Conservation (phyloP, 192 early-diverging fungal genomes). For the Coemansia sp. region DNA sequence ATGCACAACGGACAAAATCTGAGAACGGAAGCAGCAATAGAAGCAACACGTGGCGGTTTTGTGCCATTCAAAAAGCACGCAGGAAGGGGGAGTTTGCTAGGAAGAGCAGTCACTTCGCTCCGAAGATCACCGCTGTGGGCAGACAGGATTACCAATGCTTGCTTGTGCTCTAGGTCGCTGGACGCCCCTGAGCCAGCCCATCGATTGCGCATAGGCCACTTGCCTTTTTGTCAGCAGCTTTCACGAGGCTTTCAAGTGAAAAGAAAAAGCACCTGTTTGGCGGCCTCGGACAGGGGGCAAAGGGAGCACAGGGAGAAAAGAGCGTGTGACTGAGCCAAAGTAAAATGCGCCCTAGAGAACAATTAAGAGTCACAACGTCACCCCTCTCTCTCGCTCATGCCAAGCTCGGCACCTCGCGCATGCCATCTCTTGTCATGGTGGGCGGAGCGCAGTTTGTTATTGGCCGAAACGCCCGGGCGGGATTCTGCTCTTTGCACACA, state of each 20-base stretch:
- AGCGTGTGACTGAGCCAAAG: slow-evolving; percentile 3
- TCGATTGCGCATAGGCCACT: slow-evolving; percentile 1
- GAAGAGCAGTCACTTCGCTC: slow-evolving; percentile 5
- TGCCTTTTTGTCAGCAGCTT: neutral
- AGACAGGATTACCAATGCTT: neutral
- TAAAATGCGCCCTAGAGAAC: neutral
- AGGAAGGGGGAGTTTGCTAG: neutral
- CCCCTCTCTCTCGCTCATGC: neutral
- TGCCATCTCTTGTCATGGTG: neutral
- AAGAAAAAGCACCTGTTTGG: neutral
- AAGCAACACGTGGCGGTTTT: slow-evolving; percentile 14
- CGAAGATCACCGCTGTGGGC: neutral
- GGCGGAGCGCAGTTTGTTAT: neutral
- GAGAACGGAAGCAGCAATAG: neutral
- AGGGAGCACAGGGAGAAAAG: neutral
- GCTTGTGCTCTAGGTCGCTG: neutral
- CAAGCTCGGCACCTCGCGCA: neutral
- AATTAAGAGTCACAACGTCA: neutral
- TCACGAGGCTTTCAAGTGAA: neutral
- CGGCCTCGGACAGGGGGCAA: neutral
- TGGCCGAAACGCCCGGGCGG: slow-evolving; percentile 3
- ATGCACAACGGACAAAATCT: neutral
- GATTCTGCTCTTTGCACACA: neutral
- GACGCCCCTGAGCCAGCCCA: neutral
- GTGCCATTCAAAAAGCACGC: neutral